Evolutionary conservation across 1,284 basidiomycete genomes (phyloP), one percentile per base, ranked within the genome.

Genomic region (Wolfiporia cocos): DNA sequence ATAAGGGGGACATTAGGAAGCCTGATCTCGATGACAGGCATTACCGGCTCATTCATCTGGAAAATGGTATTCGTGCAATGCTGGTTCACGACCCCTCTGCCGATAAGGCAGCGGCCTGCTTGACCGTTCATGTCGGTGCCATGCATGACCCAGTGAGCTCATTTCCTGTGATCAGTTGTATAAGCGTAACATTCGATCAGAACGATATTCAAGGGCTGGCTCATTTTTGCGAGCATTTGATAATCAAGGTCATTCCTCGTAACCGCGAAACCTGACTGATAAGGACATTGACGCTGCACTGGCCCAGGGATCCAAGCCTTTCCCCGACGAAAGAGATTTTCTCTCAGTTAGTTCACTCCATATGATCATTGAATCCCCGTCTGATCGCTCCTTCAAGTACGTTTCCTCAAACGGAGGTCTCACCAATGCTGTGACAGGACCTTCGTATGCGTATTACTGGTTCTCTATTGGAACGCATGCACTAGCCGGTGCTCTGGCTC

Each of bases 81-180:
- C 58, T 86, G 21, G 69, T 84, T 20, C 71, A 72, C 41, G 83
- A 86, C 56, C 61, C 67, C 1, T 66, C 68, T 39, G 73, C 80
- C 1, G 81, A 85, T 63, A 84, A 84, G 64, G 73, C 77, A 1
- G 74, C 78, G 3, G 81, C 81, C 1, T 74, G 73, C 40, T 68
- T 86, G 65, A 73, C 76, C 54, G 73, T 85, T 22, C 73, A 76
- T 24, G 76, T 81, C 2, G 82, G 82, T 0, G 74, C 81, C 58
- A 64, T 84, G 46, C 68, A 68, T 30, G 82, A 86, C 57, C 81
- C 81, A 3, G 74, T 69, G 39, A 56, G 71, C 55, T 29, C 15
- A 30, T 24, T 4, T 18, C 4, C 10, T 32, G 17, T 24, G 29
- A 17, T 21, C 31, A 6, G 15, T 26, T 38, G 15, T 37, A 34